phyloP scores from a whole-genome alignment of 2,329 filamentous ascomycete genomes.

The Pseudophaeomoniella oleicola region DNA sequence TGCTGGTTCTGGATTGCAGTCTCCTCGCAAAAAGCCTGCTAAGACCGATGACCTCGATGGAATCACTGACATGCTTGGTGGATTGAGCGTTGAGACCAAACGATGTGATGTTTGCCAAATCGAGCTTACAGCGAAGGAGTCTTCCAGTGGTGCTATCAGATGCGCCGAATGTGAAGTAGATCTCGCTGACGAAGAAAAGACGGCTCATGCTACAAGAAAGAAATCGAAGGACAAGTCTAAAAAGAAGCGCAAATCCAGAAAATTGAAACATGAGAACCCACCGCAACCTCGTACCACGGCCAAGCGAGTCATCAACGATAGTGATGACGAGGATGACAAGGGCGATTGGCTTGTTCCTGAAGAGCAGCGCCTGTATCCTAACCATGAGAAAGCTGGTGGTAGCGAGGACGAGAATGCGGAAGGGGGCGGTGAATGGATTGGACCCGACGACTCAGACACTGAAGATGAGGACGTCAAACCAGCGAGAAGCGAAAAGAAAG shows the following conservation, averaged over 20 bases:
- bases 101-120: conserved; percentile 73
- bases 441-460: conserved; percentile 55
- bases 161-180: conserved; percentile 67
- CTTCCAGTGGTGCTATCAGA: conserved; percentile 35
- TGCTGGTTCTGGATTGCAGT: conserved; percentile 32
- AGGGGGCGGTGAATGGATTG: conserved; percentile 67
- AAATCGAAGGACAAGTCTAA: conserved; percentile 33
- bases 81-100: conserved; percentile 62
- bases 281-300: conserved; percentile 32
- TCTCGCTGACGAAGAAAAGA: conserved; percentile 38
- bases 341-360: conserved; percentile 70
- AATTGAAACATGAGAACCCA: conserved; percentile 26
- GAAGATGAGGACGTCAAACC: conserved; percentile 27
- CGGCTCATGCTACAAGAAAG: conserved; percentile 13
- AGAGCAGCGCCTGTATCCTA: conserved; percentile 43
- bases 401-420: conserved; percentile 80
- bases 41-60: conserved; percentile 58
- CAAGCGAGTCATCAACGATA: conserved; percentile 33
- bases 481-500: conserved; percentile 21
- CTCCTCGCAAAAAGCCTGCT: conserved; percentile 25
- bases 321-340: conserved; percentile 45
- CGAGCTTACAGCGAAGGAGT: conserved; percentile 45
- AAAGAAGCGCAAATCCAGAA: conserved; percentile 21
- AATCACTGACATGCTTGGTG: conserved; percentile 74
- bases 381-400: conserved; percentile 66